Base-by-base conservation (phyloP, 2,329 filamentous ascomycete genomes). In the Bretziella fagacearum region DNA sequence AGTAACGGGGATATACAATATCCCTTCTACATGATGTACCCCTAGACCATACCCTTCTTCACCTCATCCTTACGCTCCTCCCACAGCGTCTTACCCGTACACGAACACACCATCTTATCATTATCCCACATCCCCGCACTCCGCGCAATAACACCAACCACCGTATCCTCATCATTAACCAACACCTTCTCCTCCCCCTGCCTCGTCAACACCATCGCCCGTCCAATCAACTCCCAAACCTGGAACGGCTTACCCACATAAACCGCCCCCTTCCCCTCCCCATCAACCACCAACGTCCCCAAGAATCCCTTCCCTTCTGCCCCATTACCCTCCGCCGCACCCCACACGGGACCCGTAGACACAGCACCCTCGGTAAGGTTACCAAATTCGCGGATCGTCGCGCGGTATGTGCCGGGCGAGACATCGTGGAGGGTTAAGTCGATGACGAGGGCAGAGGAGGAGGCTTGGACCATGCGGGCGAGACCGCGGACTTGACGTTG, bases 81-180 rank as follows among this genome's bases (percentile, higher is more conserved):
- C 91, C 91, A 98, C 8, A 98, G 75, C 48, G 87, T 96, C 75
- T 96, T 96, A 3, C 91, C 91, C 30, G 86, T 93, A 63, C 91
- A 98, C 41, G 86, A 94, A 62, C 91, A 98, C 4, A 98, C 89
- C 39, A 84, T 94, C 72, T 96, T 98, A 60, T 95, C 85, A 57
- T 98, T 94, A 62, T 95, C 89, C 91, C 91, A 98, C 52, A 94
- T 81, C n/a, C 91, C 91, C 13, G 91, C 89, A 62, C 87, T 95
- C 59, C 91, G 72, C 42, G 91, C 91, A 64, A 98, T 84, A 44
- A 98, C 87, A 6, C 91, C 91, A 2, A 94, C 84, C 44, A 95
- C 68, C 17, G 86, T 94, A 60, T 93, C 77, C 47, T 78, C 71
- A 58, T 94, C 84, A 55, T 94, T 87, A 56, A 70, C 69, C 55